Base-by-base conservation (phyloP, 768 basidiomycete genomes). In the Gymnopilus dilepis region DNA sequence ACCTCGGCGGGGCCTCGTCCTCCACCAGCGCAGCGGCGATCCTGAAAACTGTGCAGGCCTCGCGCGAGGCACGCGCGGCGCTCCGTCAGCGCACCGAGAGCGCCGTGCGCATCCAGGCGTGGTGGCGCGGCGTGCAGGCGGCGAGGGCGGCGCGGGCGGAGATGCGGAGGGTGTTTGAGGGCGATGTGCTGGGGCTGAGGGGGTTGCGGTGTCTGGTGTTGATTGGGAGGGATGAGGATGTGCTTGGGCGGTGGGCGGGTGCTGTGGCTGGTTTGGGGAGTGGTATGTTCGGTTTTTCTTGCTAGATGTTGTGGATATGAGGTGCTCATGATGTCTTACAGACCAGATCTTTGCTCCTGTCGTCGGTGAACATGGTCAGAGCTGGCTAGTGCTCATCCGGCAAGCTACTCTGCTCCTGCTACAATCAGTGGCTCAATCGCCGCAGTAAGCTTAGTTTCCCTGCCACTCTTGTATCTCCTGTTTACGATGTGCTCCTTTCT, bases 161-260 rank as follows among this genome's bases (percentile, higher is more conserved):
- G n/a, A 67, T 94, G 71, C 75, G 81, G 55, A 67, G 53, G 28
- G 59, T 72, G 8, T 90, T 92, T 65, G 80, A 83, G 61, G 66
- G 73, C 2, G 85, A 90, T 69, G 72, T 86, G 3, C 76, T 75
- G 3, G 78, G 82, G 8, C 65, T 92, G 50, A 82, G 78, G 7
- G 89, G 85, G 11, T 72, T 92, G 66, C 75, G 92, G 58, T 87
- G 85, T 72, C 77, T 91, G 21, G 85, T 89, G 19, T 79, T 92
- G 22, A 78, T 90, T 52, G 86, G 86, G 12, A 72, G 72, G 69
- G 83, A 86, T 63, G 78, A 83, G 47, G 72, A 77, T 21, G 74
- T 78, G 4, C 70, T 89, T 19, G 78, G 72, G 6, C 67, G 64
- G 30, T 88, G 86, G 86, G 79, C 83, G 7, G 65, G 64, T 24